Conservation (phyloP, 306 rosid genomes). For the Cotoneaster glaucophyllus region DNA sequence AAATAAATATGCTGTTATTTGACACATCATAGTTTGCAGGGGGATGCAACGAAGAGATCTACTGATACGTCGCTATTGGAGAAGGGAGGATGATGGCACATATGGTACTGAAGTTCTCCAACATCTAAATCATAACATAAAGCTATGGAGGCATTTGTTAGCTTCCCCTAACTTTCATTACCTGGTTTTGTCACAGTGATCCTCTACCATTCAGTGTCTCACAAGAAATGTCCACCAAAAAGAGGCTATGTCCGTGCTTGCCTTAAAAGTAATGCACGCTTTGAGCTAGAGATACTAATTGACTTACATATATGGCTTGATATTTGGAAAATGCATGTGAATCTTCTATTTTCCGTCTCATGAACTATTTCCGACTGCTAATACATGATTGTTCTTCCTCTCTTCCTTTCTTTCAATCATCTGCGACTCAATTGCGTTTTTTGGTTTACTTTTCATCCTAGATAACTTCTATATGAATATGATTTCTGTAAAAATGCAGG, state of each 20-base stretch:
- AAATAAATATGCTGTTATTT: conserved; percentile 5
- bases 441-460: background rate
- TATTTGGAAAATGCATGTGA: conserved; percentile 11
- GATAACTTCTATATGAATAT: background rate
- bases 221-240: conserved; percentile 59
- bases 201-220: conserved; percentile 69
- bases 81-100: conserved; percentile 95
- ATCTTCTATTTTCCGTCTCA: background rate
- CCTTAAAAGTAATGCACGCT: conserved; percentile 88
- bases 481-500: conserved; percentile 32
- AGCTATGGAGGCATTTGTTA: conserved; percentile 8
- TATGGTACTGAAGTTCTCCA: conserved; percentile 46
- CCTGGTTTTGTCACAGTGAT: conserved; percentile 50
- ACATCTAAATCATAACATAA: background rate
- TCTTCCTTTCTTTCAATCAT: background rate
- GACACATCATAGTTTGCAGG: conserved; percentile 43
- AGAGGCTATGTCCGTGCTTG: conserved; percentile 77
- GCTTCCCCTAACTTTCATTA: conserved; percentile 6
- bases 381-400: background rate
- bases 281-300: conserved; percentile 21
- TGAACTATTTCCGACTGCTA: background rate
- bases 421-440: background rate
- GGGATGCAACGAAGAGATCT: conserved; percentile 82
- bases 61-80: conserved; percentile 76
- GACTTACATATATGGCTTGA: conserved; percentile 4